These are phyloP conservation scores for Beta vulgaris DNA, from an alignment of 148 eudicot species.

Conservation along the genomic window DNA sequence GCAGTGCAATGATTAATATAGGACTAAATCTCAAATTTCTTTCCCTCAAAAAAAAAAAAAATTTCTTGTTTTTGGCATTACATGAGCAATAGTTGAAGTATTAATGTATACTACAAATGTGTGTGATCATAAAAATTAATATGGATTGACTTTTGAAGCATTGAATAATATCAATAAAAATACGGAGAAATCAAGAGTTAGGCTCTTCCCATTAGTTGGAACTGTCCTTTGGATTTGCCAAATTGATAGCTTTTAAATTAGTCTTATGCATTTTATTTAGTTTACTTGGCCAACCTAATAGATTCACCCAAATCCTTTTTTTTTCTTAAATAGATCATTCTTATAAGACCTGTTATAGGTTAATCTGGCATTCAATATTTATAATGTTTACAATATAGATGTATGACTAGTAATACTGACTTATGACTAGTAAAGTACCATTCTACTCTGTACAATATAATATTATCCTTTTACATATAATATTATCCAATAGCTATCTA, in stretches of 20 bases:
- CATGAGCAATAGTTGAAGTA: background rate
- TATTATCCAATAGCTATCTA: too few relatives aligned
- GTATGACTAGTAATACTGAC: too few relatives aligned
- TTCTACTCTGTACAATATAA: too few relatives aligned
- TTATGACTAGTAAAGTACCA: too few relatives aligned
- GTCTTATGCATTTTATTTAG: constrained; percentile 15
- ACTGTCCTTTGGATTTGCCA: background rate
- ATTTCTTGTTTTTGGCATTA: background rate
- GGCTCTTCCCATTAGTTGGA: constrained; percentile 15
- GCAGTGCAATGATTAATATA: constrained; percentile 11
- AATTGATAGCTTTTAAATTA: background rate
- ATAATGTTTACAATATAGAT: too few relatives aligned
- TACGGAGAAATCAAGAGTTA: background rate
- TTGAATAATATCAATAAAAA: background rate
- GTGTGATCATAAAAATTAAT: background rate
- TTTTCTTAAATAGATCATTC: too few relatives aligned
- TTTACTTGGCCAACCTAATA: background rate
- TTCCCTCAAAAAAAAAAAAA: too few relatives aligned
- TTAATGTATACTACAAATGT: background rate
- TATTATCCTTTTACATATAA: too few relatives aligned
- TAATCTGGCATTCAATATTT: too few relatives aligned
- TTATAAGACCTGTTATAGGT: too few relatives aligned
- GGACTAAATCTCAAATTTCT: background rate
- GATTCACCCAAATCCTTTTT: background rate
- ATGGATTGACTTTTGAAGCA: background rate